Percentiles rank a stretch among this genome's conserved stretches.
Conservation (phyloP, 1,284 basidiomycete genomes). For the Marasmius sp. region DNA sequence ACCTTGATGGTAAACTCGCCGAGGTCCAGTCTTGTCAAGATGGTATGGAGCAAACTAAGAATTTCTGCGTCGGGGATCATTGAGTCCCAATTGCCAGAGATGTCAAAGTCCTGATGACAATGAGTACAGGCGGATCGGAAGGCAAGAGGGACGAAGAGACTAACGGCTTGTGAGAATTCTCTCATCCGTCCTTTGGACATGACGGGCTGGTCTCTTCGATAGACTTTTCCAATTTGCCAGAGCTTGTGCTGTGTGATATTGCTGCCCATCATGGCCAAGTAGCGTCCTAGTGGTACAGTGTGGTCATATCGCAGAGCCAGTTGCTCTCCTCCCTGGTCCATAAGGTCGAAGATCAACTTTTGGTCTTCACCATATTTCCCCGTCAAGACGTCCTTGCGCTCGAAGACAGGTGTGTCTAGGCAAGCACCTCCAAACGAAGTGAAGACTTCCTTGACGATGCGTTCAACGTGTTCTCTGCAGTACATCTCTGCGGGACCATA, state of each 20-base stretch:
- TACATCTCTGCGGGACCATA: constrained; percentile 95
- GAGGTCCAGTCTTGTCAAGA: constrained; percentile 83
- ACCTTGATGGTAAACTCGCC: constrained; percentile 96
- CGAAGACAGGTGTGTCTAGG: constrained; percentile 98
- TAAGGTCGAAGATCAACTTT: constrained; percentile 97
- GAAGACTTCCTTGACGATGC: constrained; percentile 87
- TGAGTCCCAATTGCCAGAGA: constrained; percentile 89
- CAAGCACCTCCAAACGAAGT: constrained; percentile 88
- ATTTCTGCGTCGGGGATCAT: constrained; percentile 98
- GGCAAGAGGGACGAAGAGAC: constrained; percentile 25
- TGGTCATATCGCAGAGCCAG: constrained; percentile 95
- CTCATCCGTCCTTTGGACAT: constrained; percentile 98
- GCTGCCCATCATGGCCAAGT: constrained; percentile 91
- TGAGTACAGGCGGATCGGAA: neutral
- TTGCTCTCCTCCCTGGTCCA: constrained; percentile 98
- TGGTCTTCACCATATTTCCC: constrained; percentile 98
- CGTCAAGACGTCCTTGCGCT: constrained; percentile 92
- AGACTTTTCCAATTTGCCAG: constrained; percentile 98
- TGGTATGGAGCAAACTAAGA: constrained; percentile 81
- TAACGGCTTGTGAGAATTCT: constrained; percentile 96
- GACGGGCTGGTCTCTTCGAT: constrained; percentile 94
- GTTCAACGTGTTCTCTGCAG: constrained; percentile 89
- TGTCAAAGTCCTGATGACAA: constrained; percentile 86
- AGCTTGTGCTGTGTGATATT: constrained; percentile 76
- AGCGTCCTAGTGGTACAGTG: constrained; percentile 94